Evolutionary conservation across 176 grass and related monocot species (phyloP), one percentile per base, ranked within the genome.

Genomic region (Puccinellia tenuiflora): DNA sequence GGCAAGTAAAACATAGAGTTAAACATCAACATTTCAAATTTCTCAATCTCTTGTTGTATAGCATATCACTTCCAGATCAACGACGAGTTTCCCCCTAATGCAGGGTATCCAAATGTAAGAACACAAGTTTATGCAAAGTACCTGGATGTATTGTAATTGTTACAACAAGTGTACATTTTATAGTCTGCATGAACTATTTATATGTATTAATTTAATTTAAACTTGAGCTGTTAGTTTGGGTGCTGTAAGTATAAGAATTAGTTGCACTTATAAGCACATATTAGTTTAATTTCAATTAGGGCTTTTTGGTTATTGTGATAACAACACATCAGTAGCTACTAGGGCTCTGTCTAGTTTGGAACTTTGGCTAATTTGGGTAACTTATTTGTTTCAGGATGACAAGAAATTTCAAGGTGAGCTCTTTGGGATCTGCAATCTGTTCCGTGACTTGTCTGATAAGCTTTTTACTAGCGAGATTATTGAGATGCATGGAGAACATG

Each of bases 371-470:
- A 73, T 57, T 73, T 80, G 26, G 15, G n/a, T 81, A 84, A 50
- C 45, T 22, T 24, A 61, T 38, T 34, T 46, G 60, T 82, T 73
- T 75, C 65, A 98, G 95, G 95, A 95, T 81, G 87, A 94, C 84
- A 98, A 93, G 80, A 94, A 98, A 80, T 98, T 93, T 85, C 90
- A 98, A 83, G 96, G 96, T 29, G 96, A 98, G 48, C 87, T 98
- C 67, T 98, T 98, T 91, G 96, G 96, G 81, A 95, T 98, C 71
- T 98, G 88, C 82, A 98, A 98, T 88, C 85, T 98, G 63, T 98
- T 98, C 84, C 85, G 83, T 5, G 90, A 98, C 73, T 73, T 98
- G 66, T 98, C 92, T 75, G 92, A 98, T 79, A 93, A 98, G 87
- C 92, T 95, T 81, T 98, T 98, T 57, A 98, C 92, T 64, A 98